phyloP scores from a whole-genome alignment of 306 rosid species.

The Sechiopsis laciniata region DNA sequence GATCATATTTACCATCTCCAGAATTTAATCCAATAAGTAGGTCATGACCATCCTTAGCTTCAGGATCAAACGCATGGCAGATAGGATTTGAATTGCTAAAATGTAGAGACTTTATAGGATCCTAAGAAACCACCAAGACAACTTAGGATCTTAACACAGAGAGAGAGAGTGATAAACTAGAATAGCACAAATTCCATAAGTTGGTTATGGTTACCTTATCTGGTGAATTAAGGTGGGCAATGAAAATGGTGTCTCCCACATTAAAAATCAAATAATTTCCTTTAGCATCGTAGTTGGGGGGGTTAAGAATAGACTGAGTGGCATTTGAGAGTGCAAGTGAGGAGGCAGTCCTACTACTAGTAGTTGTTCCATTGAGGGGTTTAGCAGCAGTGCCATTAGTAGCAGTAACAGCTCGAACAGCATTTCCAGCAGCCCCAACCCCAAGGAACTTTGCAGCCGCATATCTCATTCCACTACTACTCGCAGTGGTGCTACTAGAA shows the following conservation, averaged over 20 bases:
- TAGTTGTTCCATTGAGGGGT: conserved; percentile 44
- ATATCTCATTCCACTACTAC: conserved; percentile 81
- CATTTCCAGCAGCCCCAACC: conserved; percentile 70
- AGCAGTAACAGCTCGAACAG: conserved; percentile 80
- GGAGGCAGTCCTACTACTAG: conserved; percentile 47
- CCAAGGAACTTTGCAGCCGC: conserved; percentile 90
- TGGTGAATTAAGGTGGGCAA: conserved; percentile 87
- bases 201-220: conserved; percentile 59
- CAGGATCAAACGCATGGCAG: conserved; percentile 88
- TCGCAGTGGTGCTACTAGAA: conserved; percentile 54
- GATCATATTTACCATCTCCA: conserved; percentile 71
- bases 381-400: conserved; percentile 82
- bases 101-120: conserved; percentile 92
- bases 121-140: conserved; percentile 52
- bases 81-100: conserved; percentile 82
- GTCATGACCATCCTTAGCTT: conserved; percentile 95
- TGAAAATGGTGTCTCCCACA: conserved; percentile 88
- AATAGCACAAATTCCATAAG: conserved; percentile 18
- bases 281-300: conserved; percentile 86
- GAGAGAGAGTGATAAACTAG: conserved; percentile 21
- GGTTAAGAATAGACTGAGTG: conserved; percentile 49
- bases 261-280: conserved; percentile 84
- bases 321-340: conserved; percentile 68
- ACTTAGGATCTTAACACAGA: no score
- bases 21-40: conserved; percentile 76